phyloP scores from a whole-genome alignment of 257 asterid species.

The Cinchona pubescens region DNA sequence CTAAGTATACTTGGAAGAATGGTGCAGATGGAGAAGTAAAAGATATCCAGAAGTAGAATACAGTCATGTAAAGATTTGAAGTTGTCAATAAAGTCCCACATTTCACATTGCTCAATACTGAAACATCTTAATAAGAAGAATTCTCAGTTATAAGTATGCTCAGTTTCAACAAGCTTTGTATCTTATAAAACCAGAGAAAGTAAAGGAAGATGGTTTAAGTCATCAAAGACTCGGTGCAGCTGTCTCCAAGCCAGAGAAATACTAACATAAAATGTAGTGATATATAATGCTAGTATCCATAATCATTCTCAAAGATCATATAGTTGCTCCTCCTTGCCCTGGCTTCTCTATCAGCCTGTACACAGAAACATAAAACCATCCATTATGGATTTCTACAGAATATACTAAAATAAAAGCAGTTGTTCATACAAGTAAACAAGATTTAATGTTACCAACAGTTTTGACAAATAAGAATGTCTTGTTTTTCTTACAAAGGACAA shows the following conservation, averaged over 20 bases:
- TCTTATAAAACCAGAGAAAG: background rate
- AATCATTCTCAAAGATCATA: constrained; percentile 54
- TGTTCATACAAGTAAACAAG: background rate
- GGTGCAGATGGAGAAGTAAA: background rate
- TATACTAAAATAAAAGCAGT: background rate
- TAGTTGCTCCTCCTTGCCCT: constrained; percentile 70
- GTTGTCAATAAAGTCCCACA: background rate
- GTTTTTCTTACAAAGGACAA: background rate
- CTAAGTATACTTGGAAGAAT: background rate
- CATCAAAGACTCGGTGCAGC: constrained; percentile 7
- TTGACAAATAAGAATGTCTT: background rate
- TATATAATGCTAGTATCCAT: constrained; percentile 30
- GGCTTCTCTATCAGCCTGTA: constrained; percentile 80
- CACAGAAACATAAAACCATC: background rate
- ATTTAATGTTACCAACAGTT: background rate
- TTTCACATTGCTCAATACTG: background rate
- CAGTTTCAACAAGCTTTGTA: background rate
- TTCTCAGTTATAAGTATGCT: background rate
- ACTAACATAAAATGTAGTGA: background rate
- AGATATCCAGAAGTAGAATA: background rate
- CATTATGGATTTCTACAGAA: background rate
- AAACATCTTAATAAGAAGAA: background rate
- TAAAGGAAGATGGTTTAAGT: background rate
- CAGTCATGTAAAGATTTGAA: background rate
- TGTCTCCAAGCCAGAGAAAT: background rate